Evolutionary conservation across 78 protist genomes (phyloP).

Genomic region (Anaeramoeba flamelloides): DNA sequence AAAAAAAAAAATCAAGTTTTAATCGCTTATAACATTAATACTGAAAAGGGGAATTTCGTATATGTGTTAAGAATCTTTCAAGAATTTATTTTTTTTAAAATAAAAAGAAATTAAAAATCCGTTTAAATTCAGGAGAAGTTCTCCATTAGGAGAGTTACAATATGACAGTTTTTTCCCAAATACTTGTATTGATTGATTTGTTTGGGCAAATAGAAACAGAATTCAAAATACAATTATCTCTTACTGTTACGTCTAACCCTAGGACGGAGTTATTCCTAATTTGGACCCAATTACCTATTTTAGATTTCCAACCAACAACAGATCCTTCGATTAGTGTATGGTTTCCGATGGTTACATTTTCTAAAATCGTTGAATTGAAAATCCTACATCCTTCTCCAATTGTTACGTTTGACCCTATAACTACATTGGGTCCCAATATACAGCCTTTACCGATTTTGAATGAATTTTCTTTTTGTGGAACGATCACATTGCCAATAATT

Average conservation of each 20-base stretch:
- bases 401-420: slow-evolving; percentile 52
- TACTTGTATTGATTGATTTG: slow-evolving; percentile 40
- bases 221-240: slow-evolving; percentile 61
- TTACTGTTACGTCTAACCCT: slow-evolving; percentile 66
- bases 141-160: no score
- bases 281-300: slow-evolving; percentile 66
- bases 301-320: slow-evolving; percentile 75
- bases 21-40: no score
- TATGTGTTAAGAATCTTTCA: no score
- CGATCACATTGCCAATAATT: no score
- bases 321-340: slow-evolving; percentile 34
- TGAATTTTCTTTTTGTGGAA: no score
- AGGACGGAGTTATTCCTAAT: slow-evolving; percentile 56
- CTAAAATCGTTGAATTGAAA: slow-evolving; percentile 30
- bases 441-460: not conserved
- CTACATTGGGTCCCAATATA: not conserved
- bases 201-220: slow-evolving; percentile 68
- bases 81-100: no score
- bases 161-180: slow-evolving; percentile 48
- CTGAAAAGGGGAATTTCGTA: no score
- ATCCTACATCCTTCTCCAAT: slow-evolving; percentile 57
- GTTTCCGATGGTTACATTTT: slow-evolving; percentile 23
- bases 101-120: no score
- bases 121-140: no score
- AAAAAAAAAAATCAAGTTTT: no score